Conservation (phyloP, 106 monocot genomes). For the Cymbidium sinense region DNA sequence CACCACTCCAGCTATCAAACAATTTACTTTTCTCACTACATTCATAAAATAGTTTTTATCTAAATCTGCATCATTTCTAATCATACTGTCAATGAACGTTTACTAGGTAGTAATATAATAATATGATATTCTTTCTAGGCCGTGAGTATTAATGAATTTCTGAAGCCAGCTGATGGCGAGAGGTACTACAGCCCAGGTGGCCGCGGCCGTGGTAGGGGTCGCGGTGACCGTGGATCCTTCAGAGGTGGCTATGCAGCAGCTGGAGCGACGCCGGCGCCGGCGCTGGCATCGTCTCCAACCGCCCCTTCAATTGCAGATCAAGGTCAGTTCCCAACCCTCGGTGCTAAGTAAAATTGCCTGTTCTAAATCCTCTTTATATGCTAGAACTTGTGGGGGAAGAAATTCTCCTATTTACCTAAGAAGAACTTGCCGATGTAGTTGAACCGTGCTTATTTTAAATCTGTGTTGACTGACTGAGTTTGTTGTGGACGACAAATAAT, state of each 20-base stretch:
- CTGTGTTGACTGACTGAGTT: neutral
- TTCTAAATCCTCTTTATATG: neutral
- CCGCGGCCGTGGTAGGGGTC: slow-evolving; percentile 59
- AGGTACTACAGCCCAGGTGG: slow-evolving; percentile 39
- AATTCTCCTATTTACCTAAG: neutral
- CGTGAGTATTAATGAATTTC: slow-evolving; percentile 68
- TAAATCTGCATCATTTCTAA: too few relatives aligned
- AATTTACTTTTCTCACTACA: neutral
- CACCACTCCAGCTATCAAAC: too few relatives aligned
- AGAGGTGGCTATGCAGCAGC: slow-evolving; percentile 26
- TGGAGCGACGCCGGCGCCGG: neutral
- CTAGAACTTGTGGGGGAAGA: neutral
- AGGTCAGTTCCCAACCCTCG: slow-evolving; percentile 71
- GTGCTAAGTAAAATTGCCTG: slow-evolving; percentile 35
- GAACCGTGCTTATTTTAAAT: too few relatives aligned
- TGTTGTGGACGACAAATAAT: neutral
- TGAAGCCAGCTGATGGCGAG: slow-evolving; percentile 79
- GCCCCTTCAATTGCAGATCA: slow-evolving; percentile 67
- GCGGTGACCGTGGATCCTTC: slow-evolving; percentile 16
- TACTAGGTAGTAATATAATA: neutral
- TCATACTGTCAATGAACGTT: too few relatives aligned
- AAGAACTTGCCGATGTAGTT: too few relatives aligned
- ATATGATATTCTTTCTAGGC: slow-evolving; percentile 23
- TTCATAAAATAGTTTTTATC: too few relatives aligned
- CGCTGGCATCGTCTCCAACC: neutral